These are phyloP conservation scores for Cymbomonas tetramitiformis DNA, from an alignment of 139 green algal genomes.

Conservation along the genomic window DNA sequence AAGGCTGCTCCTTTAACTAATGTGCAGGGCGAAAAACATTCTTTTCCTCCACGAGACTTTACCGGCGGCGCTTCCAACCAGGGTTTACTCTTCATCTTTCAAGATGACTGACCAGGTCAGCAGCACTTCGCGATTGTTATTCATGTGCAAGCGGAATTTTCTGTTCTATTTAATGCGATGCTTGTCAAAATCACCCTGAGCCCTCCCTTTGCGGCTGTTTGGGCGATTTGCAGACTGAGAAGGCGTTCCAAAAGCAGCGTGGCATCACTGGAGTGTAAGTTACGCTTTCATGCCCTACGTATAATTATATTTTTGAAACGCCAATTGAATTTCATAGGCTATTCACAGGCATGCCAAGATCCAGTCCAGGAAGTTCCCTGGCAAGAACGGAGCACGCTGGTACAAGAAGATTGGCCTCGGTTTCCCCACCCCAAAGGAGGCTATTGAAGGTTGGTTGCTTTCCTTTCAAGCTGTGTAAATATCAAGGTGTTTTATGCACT, in stretches of 20 bases:
- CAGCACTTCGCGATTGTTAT: no score
- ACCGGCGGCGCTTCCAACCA: no score
- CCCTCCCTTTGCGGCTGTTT: neutral
- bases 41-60: no score
- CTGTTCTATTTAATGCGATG: no score
- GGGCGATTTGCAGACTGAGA: slow-evolving; percentile 53
- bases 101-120: no score
- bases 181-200: no score
- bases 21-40: no score
- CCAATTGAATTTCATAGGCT: neutral
- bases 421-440: slow-evolving; percentile 94
- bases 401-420: slow-evolving; percentile 90
- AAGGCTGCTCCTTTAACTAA: no score
- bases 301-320: neutral
- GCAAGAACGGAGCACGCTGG: slow-evolving; percentile 73
- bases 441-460: slow-evolving; percentile 79
- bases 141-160: no score
- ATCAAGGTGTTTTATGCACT: no score
- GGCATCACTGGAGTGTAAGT: slow-evolving; percentile 61
- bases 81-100: no score
- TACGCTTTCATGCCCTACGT: neutral
- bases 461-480: neutral
- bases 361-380: slow-evolving; percentile 59
- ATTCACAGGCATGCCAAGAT: slow-evolving; percentile 36
- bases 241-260: slow-evolving; percentile 84